These are phyloP conservation scores for Phytophthora nicotianae DNA, from an alignment of 352 stramenopile species.

Conservation along the genomic window DNA sequence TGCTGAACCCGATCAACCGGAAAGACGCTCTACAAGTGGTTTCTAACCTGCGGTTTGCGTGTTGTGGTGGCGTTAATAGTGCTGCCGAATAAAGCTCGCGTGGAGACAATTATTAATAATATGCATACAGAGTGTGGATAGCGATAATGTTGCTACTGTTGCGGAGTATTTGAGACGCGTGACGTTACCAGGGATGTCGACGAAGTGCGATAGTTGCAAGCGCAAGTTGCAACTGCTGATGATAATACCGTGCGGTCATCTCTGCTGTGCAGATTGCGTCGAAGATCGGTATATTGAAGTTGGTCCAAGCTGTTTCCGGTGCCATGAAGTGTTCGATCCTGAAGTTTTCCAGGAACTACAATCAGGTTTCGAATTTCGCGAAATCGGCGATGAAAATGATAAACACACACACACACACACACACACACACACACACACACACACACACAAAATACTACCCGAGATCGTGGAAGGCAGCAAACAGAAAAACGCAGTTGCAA, in stretches of 20 bases:
- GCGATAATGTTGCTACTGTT: slow-evolving; percentile 41
- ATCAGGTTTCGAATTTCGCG: slow-evolving; percentile 77
- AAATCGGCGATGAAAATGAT: slow-evolving; percentile 24
- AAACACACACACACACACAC: slow-evolving; percentile 1
- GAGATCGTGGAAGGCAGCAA: not conserved
- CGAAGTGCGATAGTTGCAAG: slow-evolving; percentile 79
- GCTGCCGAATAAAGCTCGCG: slow-evolving; percentile 38
- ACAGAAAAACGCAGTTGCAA: not conserved
- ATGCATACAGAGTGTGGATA: slow-evolving; percentile 45
- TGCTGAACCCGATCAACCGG: slow-evolving; percentile 76
- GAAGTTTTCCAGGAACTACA: slow-evolving; percentile 91
- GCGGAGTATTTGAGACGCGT: slow-evolving; percentile 63
- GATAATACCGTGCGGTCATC: slow-evolving; percentile 91
- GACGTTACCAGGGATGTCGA: slow-evolving; percentile 42
- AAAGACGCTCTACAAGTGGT: slow-evolving; percentile 61
- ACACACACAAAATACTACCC: not conserved
- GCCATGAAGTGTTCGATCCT: slow-evolving; percentile 65
- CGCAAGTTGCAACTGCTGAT: slow-evolving; percentile 88
- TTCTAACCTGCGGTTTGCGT: slow-evolving; percentile 62
- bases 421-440: too few species aligned
- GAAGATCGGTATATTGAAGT: slow-evolving; percentile 62
- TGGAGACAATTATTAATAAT: slow-evolving; percentile 77
- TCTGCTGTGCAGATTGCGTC: slow-evolving; percentile 93
- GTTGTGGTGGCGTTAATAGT: slow-evolving; percentile 42
- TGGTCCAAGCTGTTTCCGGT: slow-evolving; percentile 60